phyloP scores from a whole-genome alignment of 768 basidiomycete species.

The Termitomyces sp. region DNA sequence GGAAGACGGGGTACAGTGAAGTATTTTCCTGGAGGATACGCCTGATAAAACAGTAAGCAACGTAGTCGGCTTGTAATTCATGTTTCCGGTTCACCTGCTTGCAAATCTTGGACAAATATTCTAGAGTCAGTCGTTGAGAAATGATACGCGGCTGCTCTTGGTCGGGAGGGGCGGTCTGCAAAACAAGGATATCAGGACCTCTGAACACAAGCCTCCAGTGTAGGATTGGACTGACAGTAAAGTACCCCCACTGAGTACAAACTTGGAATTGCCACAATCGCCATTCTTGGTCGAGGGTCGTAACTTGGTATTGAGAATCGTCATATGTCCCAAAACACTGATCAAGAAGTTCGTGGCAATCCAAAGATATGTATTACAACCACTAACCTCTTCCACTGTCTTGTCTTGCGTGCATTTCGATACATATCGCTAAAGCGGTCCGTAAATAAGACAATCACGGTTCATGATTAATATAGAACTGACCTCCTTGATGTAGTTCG shows the following conservation, averaged over 20 bases:
- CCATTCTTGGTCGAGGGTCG: slow-evolving; percentile 70
- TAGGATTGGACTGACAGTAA: slow-evolving; percentile 48
- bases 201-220: not conserved
- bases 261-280: slow-evolving; percentile 88
- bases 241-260: slow-evolving; percentile 96
- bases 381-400: slow-evolving; percentile 28
- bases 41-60: slow-evolving; percentile 30
- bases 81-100: slow-evolving; percentile 33
- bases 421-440: slow-evolving; percentile 40
- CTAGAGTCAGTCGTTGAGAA: slow-evolving; percentile 68
- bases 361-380: not conserved
- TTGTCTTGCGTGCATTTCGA: slow-evolving; percentile 47
- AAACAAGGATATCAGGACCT: not conserved
- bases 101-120: slow-evolving; percentile 69
- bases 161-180: slow-evolving; percentile 71
- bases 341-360: not conserved
- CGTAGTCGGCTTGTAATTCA: not conserved
- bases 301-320: slow-evolving; percentile 56
- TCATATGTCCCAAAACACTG: slow-evolving; percentile 88
- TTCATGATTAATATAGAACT: slow-evolving; percentile 5
- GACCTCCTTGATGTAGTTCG: slow-evolving; percentile 69
- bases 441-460: not conserved
- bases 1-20: slow-evolving; percentile 69
- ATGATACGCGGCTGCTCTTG: slow-evolving; percentile 68
- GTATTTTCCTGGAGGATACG: slow-evolving; percentile 72